Evolutionary conservation across 768 basidiomycete species (phyloP).

Genomic region (Boletus huronensis): DNA sequence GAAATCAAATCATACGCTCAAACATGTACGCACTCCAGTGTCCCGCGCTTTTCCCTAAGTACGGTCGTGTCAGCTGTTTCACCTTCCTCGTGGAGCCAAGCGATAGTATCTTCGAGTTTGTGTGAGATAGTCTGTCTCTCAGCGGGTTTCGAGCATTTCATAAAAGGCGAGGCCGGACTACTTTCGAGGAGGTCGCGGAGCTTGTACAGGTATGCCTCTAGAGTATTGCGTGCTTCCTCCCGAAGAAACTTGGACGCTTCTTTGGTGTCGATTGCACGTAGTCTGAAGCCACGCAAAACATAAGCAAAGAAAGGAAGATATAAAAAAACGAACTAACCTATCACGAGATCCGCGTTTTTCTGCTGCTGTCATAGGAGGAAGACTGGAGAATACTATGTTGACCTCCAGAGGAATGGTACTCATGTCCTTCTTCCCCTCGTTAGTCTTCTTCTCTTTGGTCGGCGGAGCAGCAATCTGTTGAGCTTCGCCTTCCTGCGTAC

Average conservation of each 20-base stretch:
- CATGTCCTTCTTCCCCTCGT: slow-evolving; percentile 36
- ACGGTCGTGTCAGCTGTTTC: slow-evolving; percentile 78
- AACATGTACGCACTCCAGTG: slow-evolving; percentile 66
- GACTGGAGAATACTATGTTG: slow-evolving; percentile 53
- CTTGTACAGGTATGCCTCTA: slow-evolving; percentile 93
- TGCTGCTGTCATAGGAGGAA: slow-evolving; percentile 71
- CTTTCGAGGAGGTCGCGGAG: slow-evolving; percentile 78
- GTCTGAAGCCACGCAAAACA: slow-evolving; percentile 39
- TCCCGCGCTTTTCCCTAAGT: slow-evolving; percentile 70
- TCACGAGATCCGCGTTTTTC: slow-evolving; percentile 72
- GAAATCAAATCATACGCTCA: neutral
- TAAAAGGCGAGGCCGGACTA: slow-evolving; percentile 67
- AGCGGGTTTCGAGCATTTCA: slow-evolving; percentile 70
- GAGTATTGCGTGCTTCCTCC: slow-evolving; percentile 86
- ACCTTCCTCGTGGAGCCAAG: slow-evolving; percentile 82
- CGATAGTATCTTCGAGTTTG: slow-evolving; percentile 68
- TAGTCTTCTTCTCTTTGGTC: slow-evolving; percentile 36
- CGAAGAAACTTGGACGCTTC: slow-evolving; percentile 73
- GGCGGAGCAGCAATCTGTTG: slow-evolving; percentile 26
- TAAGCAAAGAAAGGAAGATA: neutral
- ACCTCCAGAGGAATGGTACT: slow-evolving; percentile 69
- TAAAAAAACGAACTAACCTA: slow-evolving; percentile 47
- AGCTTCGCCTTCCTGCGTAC: slow-evolving; percentile 30
- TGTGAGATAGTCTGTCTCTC: slow-evolving; percentile 68
- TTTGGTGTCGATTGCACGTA: slow-evolving; percentile 72